phyloP scores from a whole-genome alignment of 1,139 yeast species.

The Scheffersomyces lignicola region DNA sequence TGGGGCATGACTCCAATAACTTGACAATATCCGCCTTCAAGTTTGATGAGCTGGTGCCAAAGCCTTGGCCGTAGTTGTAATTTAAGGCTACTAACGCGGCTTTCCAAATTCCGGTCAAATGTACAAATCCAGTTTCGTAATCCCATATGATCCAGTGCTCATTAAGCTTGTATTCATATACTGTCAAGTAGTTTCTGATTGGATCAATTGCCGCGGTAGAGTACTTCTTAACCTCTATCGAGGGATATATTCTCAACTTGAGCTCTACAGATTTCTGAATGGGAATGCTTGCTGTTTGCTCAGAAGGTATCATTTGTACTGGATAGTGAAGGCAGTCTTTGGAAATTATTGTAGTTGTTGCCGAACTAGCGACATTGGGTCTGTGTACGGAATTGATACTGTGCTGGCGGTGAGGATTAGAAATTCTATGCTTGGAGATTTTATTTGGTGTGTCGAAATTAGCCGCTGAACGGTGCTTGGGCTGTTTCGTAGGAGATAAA shows the following conservation, averaged over 20 bases:
- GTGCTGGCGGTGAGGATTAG: too few relatives aligned
- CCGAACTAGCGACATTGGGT: too few relatives aligned
- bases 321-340: conserved; percentile 1
- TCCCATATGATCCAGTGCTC: conserved; percentile 84
- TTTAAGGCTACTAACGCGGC: conserved; percentile 44
- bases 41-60: conserved; percentile 23
- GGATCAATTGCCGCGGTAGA: conserved; percentile 66
- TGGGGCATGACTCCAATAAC: conserved; percentile 72
- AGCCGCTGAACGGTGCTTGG: too few relatives aligned
- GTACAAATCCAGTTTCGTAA: conserved; percentile 83
- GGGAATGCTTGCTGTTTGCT: conserved; percentile 17
- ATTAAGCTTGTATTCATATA: conserved; percentile 68
- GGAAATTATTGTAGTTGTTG: conserved; percentile 4
- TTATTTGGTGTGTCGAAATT: too few relatives aligned
- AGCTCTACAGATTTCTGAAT: conserved; percentile 26
- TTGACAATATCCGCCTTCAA: conserved; percentile 76
- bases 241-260: conserved; percentile 26
- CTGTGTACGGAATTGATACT: too few relatives aligned
- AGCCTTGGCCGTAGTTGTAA: conserved; percentile 55
- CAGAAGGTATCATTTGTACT: conserved; percentile 11
- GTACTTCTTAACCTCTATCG: conserved; percentile 60
- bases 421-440: too few relatives aligned
- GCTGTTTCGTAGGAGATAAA: conserved; percentile 1
- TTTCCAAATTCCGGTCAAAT: conserved; percentile 90
- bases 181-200: conserved; percentile 64